Evolutionary conservation across 2,329 filamentous ascomycete species (phyloP), one percentile per base, ranked within the genome.

Genomic region (Phaeophleospora eucalypticola): DNA sequence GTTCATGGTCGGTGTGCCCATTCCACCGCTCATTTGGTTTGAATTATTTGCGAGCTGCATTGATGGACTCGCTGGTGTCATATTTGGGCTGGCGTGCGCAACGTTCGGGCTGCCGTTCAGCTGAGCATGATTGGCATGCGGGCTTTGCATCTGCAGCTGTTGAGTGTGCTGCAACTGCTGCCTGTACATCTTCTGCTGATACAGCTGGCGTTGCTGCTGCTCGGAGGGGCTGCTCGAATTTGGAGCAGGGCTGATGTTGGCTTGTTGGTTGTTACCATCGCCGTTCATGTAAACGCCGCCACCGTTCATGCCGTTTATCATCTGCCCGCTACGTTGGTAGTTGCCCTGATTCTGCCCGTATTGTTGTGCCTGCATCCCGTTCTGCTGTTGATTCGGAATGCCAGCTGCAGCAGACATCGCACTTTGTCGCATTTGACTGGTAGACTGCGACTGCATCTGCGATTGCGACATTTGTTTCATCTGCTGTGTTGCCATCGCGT

Each of bases 401-500:
- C 65, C 66, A 14, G 65, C 61, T 38, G 67, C 67, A 35, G 67
- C 66, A 32, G 65, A 67, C 49, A 68, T 62, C 10, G 67, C 67
- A 43, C 58, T 69, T 48, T 67, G 64, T 29, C 64, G 55, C 19
- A 62, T 62, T 36, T 60, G 65, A 15, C 55, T 55, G 2, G 61
- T 56, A 29, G 62, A 57, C 3, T 55, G 47, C 20, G 59, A 49
- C 29, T 46, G 48, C 7, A 29, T 29, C 12, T 29, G 24, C 7
- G 24, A 29, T 38, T 58, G 52, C 16, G 57, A 55, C 56, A 68
- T 70, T 52, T 70, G 62, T 55, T 57, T 65, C 58, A 79, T 64
- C 39, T 74, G 70, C 32, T 79, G 73, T 1, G 71, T 76, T 3
- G 79, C 76, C 52, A 78, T 60, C 34, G 72, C 71, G 46, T 69